Evolutionary conservation across 2,329 filamentous ascomycete genomes (phyloP).

Genomic region (Escovopsis sp.): DNA sequence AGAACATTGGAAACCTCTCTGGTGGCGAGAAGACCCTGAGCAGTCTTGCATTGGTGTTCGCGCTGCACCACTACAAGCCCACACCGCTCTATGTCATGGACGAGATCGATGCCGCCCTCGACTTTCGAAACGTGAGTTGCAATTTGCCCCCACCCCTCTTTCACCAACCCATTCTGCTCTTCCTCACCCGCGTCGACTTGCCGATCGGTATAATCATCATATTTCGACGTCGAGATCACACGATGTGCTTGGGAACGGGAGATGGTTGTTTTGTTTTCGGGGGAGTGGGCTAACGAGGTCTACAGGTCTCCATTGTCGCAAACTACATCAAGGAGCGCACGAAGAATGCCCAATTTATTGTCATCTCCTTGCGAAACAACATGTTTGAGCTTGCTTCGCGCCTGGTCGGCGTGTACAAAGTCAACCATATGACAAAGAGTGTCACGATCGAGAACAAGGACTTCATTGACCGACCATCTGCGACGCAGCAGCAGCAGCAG

Average conservation of each 20-base stretch:
- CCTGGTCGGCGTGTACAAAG: constrained; percentile 96
- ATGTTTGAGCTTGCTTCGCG: constrained; percentile 98
- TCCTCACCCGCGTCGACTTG: neutral
- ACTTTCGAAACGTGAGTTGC: constrained; percentile 84
- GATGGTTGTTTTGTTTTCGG: neutral
- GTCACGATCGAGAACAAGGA: constrained; percentile 78
- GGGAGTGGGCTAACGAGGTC: neutral
- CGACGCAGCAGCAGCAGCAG: constrained; percentile 18
- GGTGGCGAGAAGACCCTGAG: constrained; percentile 96
- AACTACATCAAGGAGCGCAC: constrained; percentile 98
- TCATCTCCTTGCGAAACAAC: constrained; percentile 95
- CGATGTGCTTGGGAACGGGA: neutral
- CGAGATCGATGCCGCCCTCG: constrained; percentile 93
- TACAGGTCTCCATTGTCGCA: constrained; percentile 84
- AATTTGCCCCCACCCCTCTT: constrained; percentile 1
- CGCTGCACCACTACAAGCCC: constrained; percentile 93
- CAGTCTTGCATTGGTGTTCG: constrained; percentile 90
- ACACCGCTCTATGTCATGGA: constrained; percentile 99
- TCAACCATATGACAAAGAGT: constrained; percentile 96
- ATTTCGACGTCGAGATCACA: neutral
- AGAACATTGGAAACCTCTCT: constrained; percentile 91
- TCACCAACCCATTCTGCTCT: neutral
- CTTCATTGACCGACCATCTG: constrained; percentile 40
- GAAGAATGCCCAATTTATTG: constrained; percentile 98
- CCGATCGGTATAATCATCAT: too few relatives aligned